These are phyloP conservation scores for Sclerotinia nivalis DNA, from an alignment of 2,329 filamentous ascomycete species.

Conservation along the genomic window DNA sequence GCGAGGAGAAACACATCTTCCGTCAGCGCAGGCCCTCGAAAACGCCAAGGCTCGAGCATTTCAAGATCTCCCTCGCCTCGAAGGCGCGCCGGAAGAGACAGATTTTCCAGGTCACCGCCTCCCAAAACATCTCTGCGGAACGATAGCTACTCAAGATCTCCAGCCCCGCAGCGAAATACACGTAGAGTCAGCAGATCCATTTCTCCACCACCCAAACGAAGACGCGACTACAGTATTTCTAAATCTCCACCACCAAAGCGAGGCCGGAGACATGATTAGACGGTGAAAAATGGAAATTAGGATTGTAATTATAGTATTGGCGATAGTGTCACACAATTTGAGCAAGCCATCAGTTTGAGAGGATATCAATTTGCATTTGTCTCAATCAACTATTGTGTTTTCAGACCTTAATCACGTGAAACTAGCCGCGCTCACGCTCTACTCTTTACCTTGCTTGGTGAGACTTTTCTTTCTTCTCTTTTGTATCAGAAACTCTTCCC, in stretches of 20 bases:
- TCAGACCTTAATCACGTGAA: not conserved
- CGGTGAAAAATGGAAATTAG: not conserved
- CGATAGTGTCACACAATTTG: not conserved
- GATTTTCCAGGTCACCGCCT: conserved; percentile 25
- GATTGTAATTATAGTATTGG: conserved; percentile 10
- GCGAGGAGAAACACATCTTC: conserved; percentile 34
- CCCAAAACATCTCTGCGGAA: conserved; percentile 27
- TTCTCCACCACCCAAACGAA: conserved; percentile 36
- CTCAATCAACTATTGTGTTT: not conserved
- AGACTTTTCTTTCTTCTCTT: not conserved
- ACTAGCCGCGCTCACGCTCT: not conserved
- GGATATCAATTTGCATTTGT: conserved; percentile 4
- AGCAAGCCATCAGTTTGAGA: not conserved
- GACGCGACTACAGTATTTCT: conserved; percentile 36
- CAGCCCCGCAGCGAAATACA: conserved; percentile 25
- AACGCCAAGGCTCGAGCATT: conserved; percentile 28
- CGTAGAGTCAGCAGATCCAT: conserved; percentile 33
- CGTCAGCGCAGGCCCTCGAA: conserved; percentile 33
- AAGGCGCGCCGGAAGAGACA: conserved; percentile 23
- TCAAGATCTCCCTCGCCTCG: conserved; percentile 31
- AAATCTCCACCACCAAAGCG: conserved; percentile 39
- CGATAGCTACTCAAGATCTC: conserved; percentile 32
- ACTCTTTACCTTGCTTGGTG: not conserved
- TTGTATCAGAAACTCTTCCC: not conserved
- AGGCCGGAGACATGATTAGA: conserved; percentile 33